Conservation (phyloP, 805 yeast genomes). For the Candida pini region DNA sequence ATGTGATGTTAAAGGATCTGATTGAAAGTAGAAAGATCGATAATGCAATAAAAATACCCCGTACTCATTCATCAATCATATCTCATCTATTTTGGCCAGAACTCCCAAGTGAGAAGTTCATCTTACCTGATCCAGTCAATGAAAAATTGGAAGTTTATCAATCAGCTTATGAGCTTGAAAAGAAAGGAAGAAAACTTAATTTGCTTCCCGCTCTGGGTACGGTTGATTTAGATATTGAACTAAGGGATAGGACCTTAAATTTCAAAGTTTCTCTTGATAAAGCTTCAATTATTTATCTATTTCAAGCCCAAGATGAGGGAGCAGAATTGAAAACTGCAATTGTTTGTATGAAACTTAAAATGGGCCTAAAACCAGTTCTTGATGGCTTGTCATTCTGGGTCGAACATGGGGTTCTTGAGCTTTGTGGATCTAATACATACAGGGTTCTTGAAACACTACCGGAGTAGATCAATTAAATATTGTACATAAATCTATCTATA, state of each 20-base stretch:
- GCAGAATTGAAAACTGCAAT: slow-evolving; percentile 24
- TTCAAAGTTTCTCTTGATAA: slow-evolving; percentile 62
- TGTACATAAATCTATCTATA: neutral
- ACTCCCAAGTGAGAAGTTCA: slow-evolving; percentile 37
- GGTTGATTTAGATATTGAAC: slow-evolving; percentile 53
- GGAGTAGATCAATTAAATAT: neutral
- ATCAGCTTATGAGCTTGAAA: slow-evolving; percentile 34
- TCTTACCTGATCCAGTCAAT: slow-evolving; percentile 43
- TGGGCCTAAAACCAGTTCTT: slow-evolving; percentile 37
- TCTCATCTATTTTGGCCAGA: slow-evolving; percentile 83
- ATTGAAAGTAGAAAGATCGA: slow-evolving; percentile 48
- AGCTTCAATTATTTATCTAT: slow-evolving; percentile 47
- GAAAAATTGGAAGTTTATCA: slow-evolving; percentile 37
- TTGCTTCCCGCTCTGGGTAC: slow-evolving; percentile 56
- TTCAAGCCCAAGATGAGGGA: slow-evolving; percentile 18
- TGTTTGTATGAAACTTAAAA: slow-evolving; percentile 33
- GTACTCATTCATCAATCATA: slow-evolving; percentile 53
- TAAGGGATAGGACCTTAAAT: slow-evolving; percentile 34
- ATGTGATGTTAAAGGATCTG: slow-evolving; percentile 80
- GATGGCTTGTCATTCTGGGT: slow-evolving; percentile 58
- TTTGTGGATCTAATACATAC: slow-evolving; percentile 32
- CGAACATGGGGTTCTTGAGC: slow-evolving; percentile 45
- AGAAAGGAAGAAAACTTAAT: slow-evolving; percentile 54
- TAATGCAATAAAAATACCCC: slow-evolving; percentile 23
- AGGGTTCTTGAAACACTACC: slow-evolving; percentile 32